A percentile compares a stretch with the other conserved stretches of the same genome.
These are phyloP conservation scores for Ceratorhiza oryzae-sativae DNA, from an alignment of 1,284 basidiomycete species.

Conservation along the genomic window DNA sequence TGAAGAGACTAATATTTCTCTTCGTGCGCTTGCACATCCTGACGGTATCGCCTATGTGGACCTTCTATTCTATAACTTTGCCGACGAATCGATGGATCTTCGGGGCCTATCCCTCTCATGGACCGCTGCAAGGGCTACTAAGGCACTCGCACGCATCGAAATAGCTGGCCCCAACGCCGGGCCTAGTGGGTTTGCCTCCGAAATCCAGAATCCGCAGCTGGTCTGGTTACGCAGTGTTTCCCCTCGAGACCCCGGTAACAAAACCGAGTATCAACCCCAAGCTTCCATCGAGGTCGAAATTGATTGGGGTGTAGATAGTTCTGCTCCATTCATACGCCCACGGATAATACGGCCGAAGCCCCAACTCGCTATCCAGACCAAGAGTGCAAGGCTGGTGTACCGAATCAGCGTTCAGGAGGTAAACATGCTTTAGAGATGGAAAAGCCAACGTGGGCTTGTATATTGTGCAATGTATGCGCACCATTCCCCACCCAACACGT, in stretches of 20 bases:
- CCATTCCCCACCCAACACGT: slow-evolving; percentile 24
- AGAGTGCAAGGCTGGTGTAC: neutral
- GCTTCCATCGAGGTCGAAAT: neutral
- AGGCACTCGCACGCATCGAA: slow-evolving; percentile 13
- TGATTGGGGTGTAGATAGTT: slow-evolving; percentile 30
- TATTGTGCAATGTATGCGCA: slow-evolving; percentile 35
- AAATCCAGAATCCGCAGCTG: neutral
- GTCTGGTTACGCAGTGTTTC: neutral
- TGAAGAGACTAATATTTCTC: slow-evolving; percentile 7
- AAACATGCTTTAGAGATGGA: neutral
- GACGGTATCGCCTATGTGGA: slow-evolving; percentile 25
- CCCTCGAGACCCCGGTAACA: neutral
- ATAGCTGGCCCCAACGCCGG: slow-evolving; percentile 25
- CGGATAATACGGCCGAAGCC: neutral
- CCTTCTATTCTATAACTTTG: slow-evolving; percentile 22
- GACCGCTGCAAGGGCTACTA: neutral
- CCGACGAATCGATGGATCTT: neutral
- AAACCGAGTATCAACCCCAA: slow-evolving; percentile 1
- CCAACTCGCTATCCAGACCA: neutral
- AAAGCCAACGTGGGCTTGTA: slow-evolving; percentile 11
- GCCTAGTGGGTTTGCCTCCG: neutral
- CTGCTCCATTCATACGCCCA: slow-evolving; percentile 2
- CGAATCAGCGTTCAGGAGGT: slow-evolving; percentile 15
- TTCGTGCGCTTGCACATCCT: slow-evolving; percentile 15
- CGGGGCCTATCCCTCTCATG: neutral